phyloP scores from a whole-genome alignment of 176 grass and related monocot genomes.

The Olyra latifolia region DNA sequence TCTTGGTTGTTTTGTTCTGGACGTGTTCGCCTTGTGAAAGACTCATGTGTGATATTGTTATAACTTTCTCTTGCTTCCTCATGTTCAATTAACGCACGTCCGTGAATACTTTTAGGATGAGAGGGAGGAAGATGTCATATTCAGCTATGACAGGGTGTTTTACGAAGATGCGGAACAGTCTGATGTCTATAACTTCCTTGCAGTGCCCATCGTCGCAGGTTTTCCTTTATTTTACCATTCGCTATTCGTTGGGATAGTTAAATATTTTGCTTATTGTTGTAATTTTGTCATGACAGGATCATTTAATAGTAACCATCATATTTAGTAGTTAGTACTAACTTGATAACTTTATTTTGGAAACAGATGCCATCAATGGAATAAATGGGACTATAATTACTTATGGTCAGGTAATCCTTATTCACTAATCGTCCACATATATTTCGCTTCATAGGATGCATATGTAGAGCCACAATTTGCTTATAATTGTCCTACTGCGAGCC shows the following conservation, averaged over 20 bases:
- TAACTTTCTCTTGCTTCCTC: not conserved
- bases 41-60: slow-evolving; percentile 22
- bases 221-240: not conserved
- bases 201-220: slow-evolving; percentile 75
- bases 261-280: not conserved
- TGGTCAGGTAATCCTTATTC: slow-evolving; percentile 57
- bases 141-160: slow-evolving; percentile 85
- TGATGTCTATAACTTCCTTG: slow-evolving; percentile 72
- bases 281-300: slow-evolving; percentile 7
- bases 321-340: slow-evolving; percentile 10
- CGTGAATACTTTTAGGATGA: slow-evolving; percentile 52
- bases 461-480: not conserved
- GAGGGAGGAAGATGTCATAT: slow-evolving; percentile 71
- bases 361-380: slow-evolving; percentile 68
- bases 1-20: not conserved
- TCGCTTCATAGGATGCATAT: not conserved
- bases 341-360: not conserved
- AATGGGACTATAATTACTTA: slow-evolving; percentile 81
- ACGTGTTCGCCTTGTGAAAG: not conserved
- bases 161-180: slow-evolving; percentile 61
- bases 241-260: slow-evolving; percentile 9
- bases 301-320: not conserved
- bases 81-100: slow-evolving; percentile 13
- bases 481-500: not conserved
- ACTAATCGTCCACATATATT: slow-evolving; percentile 18